Evolutionary conservation across 805 yeast genomes (phyloP), one percentile per base, ranked within the genome.

Genomic region (Zygosaccharomyces lentus): DNA sequence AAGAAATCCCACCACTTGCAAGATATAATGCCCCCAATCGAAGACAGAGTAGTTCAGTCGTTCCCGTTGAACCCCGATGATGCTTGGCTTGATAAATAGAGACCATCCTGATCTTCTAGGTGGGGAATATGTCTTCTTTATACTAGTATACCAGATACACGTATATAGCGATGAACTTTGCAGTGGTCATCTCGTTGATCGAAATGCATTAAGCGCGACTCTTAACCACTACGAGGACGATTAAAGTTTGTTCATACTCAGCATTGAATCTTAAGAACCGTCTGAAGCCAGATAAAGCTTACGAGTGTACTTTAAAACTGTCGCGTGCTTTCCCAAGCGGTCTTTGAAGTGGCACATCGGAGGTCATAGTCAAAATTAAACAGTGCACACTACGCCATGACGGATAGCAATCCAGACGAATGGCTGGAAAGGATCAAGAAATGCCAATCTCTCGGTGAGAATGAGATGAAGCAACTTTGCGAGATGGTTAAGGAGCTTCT

Each of bases 351-450:
- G 34, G 19, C 9, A 21, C 34, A 38, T 9, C 29, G 16, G 19
- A 30, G 24, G 41, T 27, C 12, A 16, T 27, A 37, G 12, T 25
- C 23, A 6, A 16, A 9, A 27, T 35, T 27, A 38, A 17, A 27
- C 13, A 38, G 24, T 19, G 23, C 23, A 29, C 10, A 23, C 21
- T 38, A 16, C 16, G 31, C 41, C 27, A 80, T 80, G 84, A 68
- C 71, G 32, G 87, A 80, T 64, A 71, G 87, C 67, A 96, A 96
- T 36, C 98, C 98, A 19, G 96, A 93, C 59, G 87, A 81, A 60
- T 93, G 99, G 99, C 77, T 91, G 52, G 98, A 91, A 66, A 90
- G 86, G 55, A 86, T 91, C 61, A 84, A 84, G 62, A 85, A 88
- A 61, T 93, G 98, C 70, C 83, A 85, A 58, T 82, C 95, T 16